These are phyloP conservation scores for Xanthoparmelia taractica DNA, from an alignment of 495 filamentous ascomycete species.

Conservation along the genomic window DNA sequence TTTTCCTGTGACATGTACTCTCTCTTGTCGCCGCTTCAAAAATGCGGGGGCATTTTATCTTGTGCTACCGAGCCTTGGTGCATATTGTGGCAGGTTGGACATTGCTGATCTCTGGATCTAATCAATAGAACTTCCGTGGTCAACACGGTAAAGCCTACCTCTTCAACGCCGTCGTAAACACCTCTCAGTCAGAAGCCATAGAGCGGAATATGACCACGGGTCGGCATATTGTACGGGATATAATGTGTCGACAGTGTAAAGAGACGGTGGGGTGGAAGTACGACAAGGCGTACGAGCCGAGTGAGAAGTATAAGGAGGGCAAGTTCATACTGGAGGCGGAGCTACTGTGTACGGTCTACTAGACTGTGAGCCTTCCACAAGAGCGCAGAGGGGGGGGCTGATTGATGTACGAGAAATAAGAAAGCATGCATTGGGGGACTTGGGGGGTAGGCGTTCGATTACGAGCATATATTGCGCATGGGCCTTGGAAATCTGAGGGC, in stretches of 20 bases:
- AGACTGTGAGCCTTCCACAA: conserved; percentile 7
- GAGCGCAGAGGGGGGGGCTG: not conserved
- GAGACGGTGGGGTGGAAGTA: conserved; percentile 98
- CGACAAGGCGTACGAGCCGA: conserved; percentile 85
- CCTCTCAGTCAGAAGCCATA: conserved; percentile 65
- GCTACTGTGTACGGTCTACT: conserved; percentile 70
- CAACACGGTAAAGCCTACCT: conserved; percentile 98
- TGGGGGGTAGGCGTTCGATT: not conserved
- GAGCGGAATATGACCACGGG: conserved; percentile 99
- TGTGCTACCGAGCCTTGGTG: not conserved
- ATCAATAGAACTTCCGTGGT: conserved; percentile 84
- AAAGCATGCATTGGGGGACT: not conserved
- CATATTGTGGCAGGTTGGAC: not conserved
- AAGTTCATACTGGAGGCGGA: conserved; percentile 97
- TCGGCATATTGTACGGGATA: conserved; percentile 87
- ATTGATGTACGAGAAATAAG: not conserved
- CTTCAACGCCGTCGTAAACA: conserved; percentile 89
- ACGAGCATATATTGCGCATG: conserved; percentile 8
- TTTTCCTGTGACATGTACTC: no score
- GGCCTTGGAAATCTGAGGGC: conserved; percentile 8
- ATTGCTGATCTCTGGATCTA: not conserved
- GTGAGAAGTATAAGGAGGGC: conserved; percentile 97
- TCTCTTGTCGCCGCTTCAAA: no score
- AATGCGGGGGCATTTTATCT: not conserved
- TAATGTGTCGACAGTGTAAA: conserved; percentile 79